phyloP scores from a whole-genome alignment of 176 grass and related monocot species.

The Thinopyrum elongatum region DNA sequence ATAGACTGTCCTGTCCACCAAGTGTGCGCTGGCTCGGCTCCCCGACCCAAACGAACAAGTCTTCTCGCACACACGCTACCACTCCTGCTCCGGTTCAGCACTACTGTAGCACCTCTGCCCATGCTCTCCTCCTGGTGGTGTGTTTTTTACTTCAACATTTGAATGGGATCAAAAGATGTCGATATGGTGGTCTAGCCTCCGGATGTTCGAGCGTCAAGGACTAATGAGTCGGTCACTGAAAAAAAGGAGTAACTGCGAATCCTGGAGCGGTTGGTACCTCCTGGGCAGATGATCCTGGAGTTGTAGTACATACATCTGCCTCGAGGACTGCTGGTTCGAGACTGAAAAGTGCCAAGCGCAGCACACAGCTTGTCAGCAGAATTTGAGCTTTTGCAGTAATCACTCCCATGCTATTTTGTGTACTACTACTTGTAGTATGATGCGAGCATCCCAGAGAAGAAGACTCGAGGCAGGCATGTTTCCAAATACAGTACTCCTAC shows the following conservation, averaged over 20 bases:
- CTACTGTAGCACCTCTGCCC: background rate
- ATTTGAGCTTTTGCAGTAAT: constrained; percentile 2
- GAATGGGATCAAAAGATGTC: background rate
- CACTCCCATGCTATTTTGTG: background rate
- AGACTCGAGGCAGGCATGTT: background rate
- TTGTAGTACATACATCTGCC: background rate
- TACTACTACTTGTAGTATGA: background rate
- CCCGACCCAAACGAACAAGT: background rate
- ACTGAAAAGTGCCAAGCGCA: background rate
- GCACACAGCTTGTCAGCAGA: constrained; percentile 1
- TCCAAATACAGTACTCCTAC: background rate
- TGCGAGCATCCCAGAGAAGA: background rate
- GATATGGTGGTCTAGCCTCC: background rate
- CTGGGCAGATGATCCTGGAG: background rate
- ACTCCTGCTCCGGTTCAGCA: background rate
- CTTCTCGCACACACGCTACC: background rate
- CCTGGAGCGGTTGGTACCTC: too few species aligned
- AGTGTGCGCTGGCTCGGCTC: background rate
- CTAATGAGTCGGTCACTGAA: background rate
- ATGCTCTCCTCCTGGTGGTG: background rate
- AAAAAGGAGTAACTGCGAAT: background rate
- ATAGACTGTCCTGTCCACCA: constrained; percentile 35
- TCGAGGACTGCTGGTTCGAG: constrained; percentile 13
- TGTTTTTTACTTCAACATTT: background rate
- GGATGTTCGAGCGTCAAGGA: background rate